phyloP scores from a whole-genome alignment of 495 filamentous ascomycete genomes.

The Lichina pygmaea region DNA sequence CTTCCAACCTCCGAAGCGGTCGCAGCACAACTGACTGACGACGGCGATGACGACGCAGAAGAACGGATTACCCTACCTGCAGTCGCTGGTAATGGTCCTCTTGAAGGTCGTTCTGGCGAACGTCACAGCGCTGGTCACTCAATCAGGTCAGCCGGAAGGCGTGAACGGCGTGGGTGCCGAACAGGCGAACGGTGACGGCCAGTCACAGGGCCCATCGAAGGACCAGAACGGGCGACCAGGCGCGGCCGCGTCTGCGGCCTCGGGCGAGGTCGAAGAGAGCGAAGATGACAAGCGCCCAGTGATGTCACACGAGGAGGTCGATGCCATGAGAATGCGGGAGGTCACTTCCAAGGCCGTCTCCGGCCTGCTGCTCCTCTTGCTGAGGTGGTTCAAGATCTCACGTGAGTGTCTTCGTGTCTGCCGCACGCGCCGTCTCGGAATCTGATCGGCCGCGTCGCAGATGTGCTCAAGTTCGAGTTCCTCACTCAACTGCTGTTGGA shows the following conservation, averaged over 20 bases:
- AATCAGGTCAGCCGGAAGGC: slow-evolving; percentile 8
- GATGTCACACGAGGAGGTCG: slow-evolving; percentile 38
- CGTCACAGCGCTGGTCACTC: slow-evolving; percentile 31
- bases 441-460: slow-evolving; percentile 18
- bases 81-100: slow-evolving; percentile 82
- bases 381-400: slow-evolving; percentile 94
- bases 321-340: slow-evolving; percentile 54
- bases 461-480: slow-evolving; percentile 89
- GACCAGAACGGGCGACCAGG: background rate
- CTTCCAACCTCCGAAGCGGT: background rate
- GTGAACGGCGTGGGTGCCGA: background rate
- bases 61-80: slow-evolving; percentile 60
- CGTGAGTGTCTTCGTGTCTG: slow-evolving; percentile 26
- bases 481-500: slow-evolving; percentile 79
- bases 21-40: background rate
- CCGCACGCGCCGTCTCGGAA: background rate
- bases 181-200: background rate
- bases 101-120: slow-evolving; percentile 66
- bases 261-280: background rate
- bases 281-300: slow-evolving; percentile 5
- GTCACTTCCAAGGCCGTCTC: slow-evolving; percentile 79
- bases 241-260: background rate
- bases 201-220: background rate
- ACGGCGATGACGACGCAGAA: background rate
- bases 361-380: slow-evolving; percentile 50